A percentile compares a stretch with the other conserved stretches of the same genome.
Conservation (phyloP, 129 eudicot genomes). For the Heracleum sosnowskyi region DNA sequence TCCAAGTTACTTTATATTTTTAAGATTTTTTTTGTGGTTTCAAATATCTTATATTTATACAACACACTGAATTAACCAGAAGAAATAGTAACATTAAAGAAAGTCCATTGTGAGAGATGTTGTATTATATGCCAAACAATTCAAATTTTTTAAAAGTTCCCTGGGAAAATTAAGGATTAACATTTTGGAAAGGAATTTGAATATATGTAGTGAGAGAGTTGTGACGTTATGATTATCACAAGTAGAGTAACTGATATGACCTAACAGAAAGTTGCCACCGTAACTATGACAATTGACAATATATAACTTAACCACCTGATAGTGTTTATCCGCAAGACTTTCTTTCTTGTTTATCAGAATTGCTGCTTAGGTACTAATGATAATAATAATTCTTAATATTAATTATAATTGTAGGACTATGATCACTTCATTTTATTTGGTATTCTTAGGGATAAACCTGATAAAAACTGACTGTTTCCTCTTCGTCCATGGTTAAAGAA, state of each 20-base stretch:
- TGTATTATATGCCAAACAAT: background rate
- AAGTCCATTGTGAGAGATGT: background rate
- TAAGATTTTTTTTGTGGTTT: background rate
- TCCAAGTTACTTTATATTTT: background rate
- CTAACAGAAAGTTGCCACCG: background rate
- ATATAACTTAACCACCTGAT: background rate
- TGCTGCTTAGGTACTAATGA: background rate
- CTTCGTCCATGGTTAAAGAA: constrained; percentile 43
- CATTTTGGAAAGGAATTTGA: background rate
- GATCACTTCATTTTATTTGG: background rate
- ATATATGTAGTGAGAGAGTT: background rate
- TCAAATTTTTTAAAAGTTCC: background rate
- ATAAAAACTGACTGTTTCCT: constrained; percentile 23
- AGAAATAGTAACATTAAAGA: background rate
- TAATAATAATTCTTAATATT: background rate
- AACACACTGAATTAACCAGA: background rate
- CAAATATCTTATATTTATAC: background rate
- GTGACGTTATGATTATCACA: background rate
- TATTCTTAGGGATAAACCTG: background rate
- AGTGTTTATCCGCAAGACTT: background rate
- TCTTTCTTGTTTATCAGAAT: background rate
- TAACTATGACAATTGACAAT: background rate
- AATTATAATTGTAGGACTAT: background rate
- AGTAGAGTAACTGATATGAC: constrained; percentile 4
- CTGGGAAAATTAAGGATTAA: background rate